Evolutionary conservation across 192 early-diverging fungal genomes (phyloP), one percentile per base, ranked within the genome.

Genomic region (Coemansia sp.): DNA sequence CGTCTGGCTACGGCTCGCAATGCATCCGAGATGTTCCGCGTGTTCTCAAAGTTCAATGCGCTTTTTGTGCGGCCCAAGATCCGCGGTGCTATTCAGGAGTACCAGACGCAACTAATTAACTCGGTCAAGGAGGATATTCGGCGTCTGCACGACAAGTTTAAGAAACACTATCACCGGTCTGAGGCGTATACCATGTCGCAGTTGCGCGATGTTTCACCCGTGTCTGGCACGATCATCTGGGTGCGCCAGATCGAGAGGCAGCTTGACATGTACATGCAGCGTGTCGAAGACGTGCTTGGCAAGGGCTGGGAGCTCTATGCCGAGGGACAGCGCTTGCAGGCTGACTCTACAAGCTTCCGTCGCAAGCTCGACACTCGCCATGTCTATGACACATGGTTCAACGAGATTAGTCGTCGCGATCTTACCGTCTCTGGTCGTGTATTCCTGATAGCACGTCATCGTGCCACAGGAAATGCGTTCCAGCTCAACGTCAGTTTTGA

Each of bases 21-120:
- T 67, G 98, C 98, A 4, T 93, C 90, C 48, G 98, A 99, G 67
- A 98, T 98, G 96, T 98, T 99, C 81, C 86, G 96, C 14, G 94
- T 98, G 19, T 98, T 99, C 68, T 95, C 93, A 40, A 98, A 98
- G 68, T 99, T 99, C 86, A 99, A 99, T 67, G 96, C 96, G 3
- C 85, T 99, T 40, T 99, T 99, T 78, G 91, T 99, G 34, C 83
- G 96, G 49, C 96, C 95, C 61, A 99, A 98, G 87, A 99, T 99
- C 81, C 90, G 98, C 67, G 94, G 95, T 15, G 98, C 98, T 15
- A 95, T 99, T 62, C 94, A 96, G 72, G 98, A 99, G 77, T 99
- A 98, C 67, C 98, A 99, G 80, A 89, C 90, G 15, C 95, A 97
- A 71, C 83, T 99, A 57, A 95, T 99, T 61, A 94, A 94, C 54